A percentile compares a stretch with the other conserved stretches of the same genome.
Conservation (phyloP, 2,329 filamentous ascomycete species). For the Fusarium tuaranense region DNA sequence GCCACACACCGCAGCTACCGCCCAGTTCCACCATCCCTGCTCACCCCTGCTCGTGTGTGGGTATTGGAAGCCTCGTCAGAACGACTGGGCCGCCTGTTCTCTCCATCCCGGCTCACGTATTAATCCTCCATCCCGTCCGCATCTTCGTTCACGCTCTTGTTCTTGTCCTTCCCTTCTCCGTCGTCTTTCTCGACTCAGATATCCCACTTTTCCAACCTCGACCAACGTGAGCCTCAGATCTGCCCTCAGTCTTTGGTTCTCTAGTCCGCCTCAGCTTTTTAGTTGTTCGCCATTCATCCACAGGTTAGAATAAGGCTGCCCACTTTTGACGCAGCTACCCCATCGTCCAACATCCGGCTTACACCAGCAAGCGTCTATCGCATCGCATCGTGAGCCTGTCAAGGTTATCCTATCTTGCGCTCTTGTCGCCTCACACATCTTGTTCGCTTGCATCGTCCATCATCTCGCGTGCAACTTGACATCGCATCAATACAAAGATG, state of each 20-base stretch:
- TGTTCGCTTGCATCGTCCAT: neutral
- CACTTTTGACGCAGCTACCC: constrained; percentile 16
- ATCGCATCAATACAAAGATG: constrained; percentile 34
- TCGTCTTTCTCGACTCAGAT: constrained; percentile 40
- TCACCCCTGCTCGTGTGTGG: constrained; percentile 35
- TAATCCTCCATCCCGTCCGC: constrained; percentile 44
- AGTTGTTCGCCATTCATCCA: constrained; percentile 18
- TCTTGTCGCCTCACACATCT: constrained; percentile 8
- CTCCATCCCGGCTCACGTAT: constrained; percentile 44
- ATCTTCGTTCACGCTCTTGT: constrained; percentile 23
- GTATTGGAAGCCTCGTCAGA: constrained; percentile 45
- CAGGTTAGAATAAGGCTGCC: constrained; percentile 24
- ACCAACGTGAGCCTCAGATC: constrained; percentile 26
- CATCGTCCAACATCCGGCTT: constrained; percentile 28
- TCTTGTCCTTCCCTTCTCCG: constrained; percentile 33
- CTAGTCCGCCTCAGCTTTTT: constrained; percentile 19
- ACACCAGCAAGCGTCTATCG: constrained; percentile 19
- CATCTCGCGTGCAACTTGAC: constrained; percentile 15
- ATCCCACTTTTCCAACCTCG: constrained; percentile 38
- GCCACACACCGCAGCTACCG: constrained; percentile 36
- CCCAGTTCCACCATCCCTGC: constrained; percentile 34
- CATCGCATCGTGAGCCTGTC: constrained; percentile 11
- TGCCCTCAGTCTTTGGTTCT: constrained; percentile 16
- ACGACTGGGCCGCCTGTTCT: constrained; percentile 43
- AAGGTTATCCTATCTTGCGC: constrained; percentile 25